Conservation (phyloP, 2,329 filamentous ascomycete species). For the Phaeosphaeriaceae sp. region DNA sequence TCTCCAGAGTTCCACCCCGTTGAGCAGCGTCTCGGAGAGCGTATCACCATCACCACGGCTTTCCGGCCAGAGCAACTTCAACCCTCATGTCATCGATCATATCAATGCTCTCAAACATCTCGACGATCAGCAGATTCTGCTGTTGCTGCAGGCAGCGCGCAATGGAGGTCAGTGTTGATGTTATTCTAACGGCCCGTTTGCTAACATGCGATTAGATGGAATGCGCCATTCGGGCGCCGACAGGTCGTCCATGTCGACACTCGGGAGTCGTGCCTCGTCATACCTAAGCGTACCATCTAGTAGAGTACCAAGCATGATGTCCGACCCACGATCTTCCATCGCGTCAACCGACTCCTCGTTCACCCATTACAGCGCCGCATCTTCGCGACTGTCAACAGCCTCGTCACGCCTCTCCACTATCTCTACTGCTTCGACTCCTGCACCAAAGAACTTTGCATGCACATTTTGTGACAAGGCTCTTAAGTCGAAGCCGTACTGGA, state of each 20-base stretch:
- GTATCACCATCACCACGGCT: conserved; percentile 45
- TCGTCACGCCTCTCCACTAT: conserved; percentile 47
- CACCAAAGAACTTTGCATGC: conserved; percentile 51
- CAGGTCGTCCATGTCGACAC: conserved; percentile 45
- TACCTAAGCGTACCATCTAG: conserved; percentile 48
- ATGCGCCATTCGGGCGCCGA: conserved; percentile 43
- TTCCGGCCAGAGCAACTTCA: conserved; percentile 41
- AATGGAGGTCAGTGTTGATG: conserved; percentile 42
- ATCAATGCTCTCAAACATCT: conserved; percentile 50
- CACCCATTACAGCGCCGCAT: conserved; percentile 46
- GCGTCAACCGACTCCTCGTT: conserved; percentile 48
- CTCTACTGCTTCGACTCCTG: conserved; percentile 39
- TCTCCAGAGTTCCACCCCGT: conserved; percentile 44
- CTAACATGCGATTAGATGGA: conserved; percentile 40
- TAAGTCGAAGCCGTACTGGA: conserved; percentile 73
- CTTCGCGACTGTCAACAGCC: conserved; percentile 45
- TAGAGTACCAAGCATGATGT: conserved; percentile 46
- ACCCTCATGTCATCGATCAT: conserved; percentile 47
- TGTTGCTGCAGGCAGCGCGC: conserved; percentile 46
- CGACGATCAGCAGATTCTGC: conserved; percentile 48
- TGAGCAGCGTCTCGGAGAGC: conserved; percentile 46
- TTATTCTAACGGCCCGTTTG: conserved; percentile 15
- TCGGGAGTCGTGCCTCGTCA: conserved; percentile 45
- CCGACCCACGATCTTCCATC: conserved; percentile 46
- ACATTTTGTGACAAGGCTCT: conserved; percentile 67